A percentile compares a stretch with the other conserved stretches of the same genome.
These are phyloP conservation scores for Aspergillus tamarii DNA, from an alignment of 2,329 filamentous ascomycete genomes.

Conservation along the genomic window DNA sequence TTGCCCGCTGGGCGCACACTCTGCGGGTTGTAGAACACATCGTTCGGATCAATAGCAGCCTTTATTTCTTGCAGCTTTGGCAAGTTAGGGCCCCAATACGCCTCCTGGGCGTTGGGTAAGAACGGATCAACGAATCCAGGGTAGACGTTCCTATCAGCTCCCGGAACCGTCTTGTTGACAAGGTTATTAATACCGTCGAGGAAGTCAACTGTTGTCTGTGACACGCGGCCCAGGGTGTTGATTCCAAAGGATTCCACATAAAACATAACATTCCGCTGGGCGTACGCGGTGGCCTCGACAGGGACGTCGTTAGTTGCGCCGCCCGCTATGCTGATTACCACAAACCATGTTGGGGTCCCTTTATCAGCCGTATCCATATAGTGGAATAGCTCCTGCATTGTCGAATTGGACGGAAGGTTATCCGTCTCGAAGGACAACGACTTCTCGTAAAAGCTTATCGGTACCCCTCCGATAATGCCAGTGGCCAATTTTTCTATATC, in stretches of 20 bases:
- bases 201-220: not conserved
- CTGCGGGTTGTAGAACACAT: conserved; percentile 64
- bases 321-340: too few relatives aligned
- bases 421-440: not conserved
- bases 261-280: too few relatives aligned
- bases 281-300: too few relatives aligned
- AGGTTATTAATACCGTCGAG: conserved; percentile 48
- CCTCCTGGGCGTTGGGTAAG: conserved; percentile 50
- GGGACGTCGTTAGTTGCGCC: too few relatives aligned
- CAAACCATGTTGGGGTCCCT: too few relatives aligned
- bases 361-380: too few relatives aligned
- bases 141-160: conserved; percentile 56
- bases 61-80: conserved; percentile 55
- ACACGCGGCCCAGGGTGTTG: too few relatives aligned
- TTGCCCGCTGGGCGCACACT: conserved; percentile 33
- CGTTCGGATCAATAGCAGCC: conserved; percentile 54
- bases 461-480: conserved; percentile 51
- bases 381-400: too few relatives aligned
- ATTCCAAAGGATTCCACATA: too few relatives aligned
- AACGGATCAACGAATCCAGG: conserved; percentile 65
- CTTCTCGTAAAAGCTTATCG: not conserved
- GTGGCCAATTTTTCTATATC: conserved; percentile 41
- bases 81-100: conserved; percentile 62
- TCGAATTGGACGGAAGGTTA: too few relatives aligned
- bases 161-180: not conserved